Evolutionary conservation across 352 stramenopile species (phyloP), one percentile per base, ranked within the genome.

Genomic region (Phytophthora sp.): DNA sequence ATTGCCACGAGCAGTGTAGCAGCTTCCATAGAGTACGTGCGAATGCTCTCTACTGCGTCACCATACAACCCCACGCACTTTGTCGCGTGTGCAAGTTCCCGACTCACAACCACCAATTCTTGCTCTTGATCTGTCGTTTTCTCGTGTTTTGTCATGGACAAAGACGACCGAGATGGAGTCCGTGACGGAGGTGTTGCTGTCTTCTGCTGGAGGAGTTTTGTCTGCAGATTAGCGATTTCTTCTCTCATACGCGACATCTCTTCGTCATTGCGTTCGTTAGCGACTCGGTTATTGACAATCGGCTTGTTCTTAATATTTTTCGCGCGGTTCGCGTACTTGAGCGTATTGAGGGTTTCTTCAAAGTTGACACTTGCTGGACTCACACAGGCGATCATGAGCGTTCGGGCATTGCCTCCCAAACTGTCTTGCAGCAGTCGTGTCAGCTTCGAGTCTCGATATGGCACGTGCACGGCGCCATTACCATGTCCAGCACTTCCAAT

Each of bases 281-380:
- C 72, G 1, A 66, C 65, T 23, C 89, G 77, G 21, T 91, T 76
- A 72, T 99, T 99, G 41, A 99, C 97, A 56, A 98, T 97, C 3
- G 98, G 96, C 53, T 97, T 97, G 74, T 99, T 99, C 67, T 99
- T 98, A 69, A 99, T 99, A 66, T 99, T 99, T 80, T 99, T 99
- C 35, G 98, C 98, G 15, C 98, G 92, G 67, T 99, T 99, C 4
- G 97, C 97, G 73, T 99, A 99, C 62, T 98, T 95, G 16, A 99
- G 84, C 46, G 97, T 99, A 41, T 97, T 98, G 4, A 99, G 74
- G 3, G 97, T 99, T 82, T 99, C 98, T 66, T 94, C 86, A 61
- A 96, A 93, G 52, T 96, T 97, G 39, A 93, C 65, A 3, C 76
- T 81, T 27, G 82, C 85, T 6, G 84, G 86, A 18, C 80, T 94